phyloP scores from a whole-genome alignment of 768 basidiomycete genomes.

The Mycena leptocephala region DNA sequence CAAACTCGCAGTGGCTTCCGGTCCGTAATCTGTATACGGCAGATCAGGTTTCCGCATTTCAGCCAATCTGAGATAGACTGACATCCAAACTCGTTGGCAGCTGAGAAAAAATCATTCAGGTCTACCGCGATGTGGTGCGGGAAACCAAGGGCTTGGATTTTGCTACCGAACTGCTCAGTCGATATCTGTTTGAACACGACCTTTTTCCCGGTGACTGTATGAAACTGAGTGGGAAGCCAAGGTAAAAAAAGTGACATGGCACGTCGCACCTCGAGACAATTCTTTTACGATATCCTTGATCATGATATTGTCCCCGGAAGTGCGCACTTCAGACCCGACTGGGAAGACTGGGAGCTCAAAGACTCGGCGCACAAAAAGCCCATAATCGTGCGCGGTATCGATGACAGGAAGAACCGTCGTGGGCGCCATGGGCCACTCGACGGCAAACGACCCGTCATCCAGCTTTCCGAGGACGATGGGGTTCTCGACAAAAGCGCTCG shows the following conservation, averaged over 20 bases:
- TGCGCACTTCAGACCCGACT: not conserved
- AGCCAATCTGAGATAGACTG: not conserved
- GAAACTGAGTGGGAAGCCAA: no score
- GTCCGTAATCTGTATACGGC: no score
- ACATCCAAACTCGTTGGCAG: constrained; percentile 8
- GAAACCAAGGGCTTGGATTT: not conserved
- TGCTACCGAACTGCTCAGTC: not conserved
- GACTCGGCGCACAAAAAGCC: constrained; percentile 9
- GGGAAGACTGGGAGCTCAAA: constrained; percentile 11
- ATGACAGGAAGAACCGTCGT: not conserved
- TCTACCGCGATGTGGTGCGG: not conserved
- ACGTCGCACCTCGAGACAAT: not conserved
- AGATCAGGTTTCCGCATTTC: not conserved
- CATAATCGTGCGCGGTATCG: constrained; percentile 20
- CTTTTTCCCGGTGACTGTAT: constrained; percentile 6
- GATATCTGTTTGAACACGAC: not conserved
- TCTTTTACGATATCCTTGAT: not conserved
- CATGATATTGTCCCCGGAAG: not conserved
- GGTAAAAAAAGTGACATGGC: no score
- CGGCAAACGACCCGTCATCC: not conserved
- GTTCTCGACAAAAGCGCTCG: not conserved
- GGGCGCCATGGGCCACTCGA: not conserved
- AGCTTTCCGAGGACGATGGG: not conserved
- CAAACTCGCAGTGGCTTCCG: no score
- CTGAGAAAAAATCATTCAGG: not conserved